phyloP scores from a whole-genome alignment of 2,329 filamentous ascomycete species.

The Aspergillus intermedius region DNA sequence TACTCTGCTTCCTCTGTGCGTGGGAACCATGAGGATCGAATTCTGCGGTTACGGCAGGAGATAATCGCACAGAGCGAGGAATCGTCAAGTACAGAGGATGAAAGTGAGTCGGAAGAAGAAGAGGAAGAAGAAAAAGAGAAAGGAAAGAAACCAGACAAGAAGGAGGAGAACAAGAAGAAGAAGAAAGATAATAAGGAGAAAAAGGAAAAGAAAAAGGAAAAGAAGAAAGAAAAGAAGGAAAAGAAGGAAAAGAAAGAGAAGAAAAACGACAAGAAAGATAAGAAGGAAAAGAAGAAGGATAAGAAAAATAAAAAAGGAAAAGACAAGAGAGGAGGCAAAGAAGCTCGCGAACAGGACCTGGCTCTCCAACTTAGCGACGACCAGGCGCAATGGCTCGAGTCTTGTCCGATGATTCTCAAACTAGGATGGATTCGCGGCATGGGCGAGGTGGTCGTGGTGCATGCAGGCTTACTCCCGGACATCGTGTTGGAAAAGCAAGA shows the following conservation, averaged over 20 bases:
- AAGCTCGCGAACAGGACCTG: constrained; percentile 40
- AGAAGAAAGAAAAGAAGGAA: neutral
- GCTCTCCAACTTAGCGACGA: constrained; percentile 51
- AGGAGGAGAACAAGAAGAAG: neutral
- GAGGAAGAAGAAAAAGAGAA: neutral
- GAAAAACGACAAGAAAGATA: neutral
- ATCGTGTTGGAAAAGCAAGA: constrained; percentile 64
- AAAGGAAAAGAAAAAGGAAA: neutral
- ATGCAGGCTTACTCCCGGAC: constrained; percentile 77
- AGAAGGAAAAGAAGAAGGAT: neutral
- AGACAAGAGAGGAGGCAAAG: constrained; percentile 10
- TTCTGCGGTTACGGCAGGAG: constrained; percentile 60
- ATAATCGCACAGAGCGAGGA: constrained; percentile 25
- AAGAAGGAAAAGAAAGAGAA: neutral
- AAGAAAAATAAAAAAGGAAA: neutral
- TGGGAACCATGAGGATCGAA: constrained; percentile 85
- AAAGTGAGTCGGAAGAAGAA: constrained; percentile 2
- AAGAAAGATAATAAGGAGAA: constrained; percentile 24
- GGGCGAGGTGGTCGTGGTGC: constrained; percentile 67
- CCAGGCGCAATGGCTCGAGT: constrained; percentile 63
- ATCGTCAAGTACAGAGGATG: constrained; percentile 10
- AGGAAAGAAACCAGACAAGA: neutral
- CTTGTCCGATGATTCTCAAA: constrained; percentile 70
- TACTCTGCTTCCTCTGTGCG: constrained; percentile 74
- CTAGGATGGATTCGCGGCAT: constrained; percentile 57